Evolutionary conservation across 805 yeast genomes (phyloP).

Genomic region (Candida suzukii): DNA sequence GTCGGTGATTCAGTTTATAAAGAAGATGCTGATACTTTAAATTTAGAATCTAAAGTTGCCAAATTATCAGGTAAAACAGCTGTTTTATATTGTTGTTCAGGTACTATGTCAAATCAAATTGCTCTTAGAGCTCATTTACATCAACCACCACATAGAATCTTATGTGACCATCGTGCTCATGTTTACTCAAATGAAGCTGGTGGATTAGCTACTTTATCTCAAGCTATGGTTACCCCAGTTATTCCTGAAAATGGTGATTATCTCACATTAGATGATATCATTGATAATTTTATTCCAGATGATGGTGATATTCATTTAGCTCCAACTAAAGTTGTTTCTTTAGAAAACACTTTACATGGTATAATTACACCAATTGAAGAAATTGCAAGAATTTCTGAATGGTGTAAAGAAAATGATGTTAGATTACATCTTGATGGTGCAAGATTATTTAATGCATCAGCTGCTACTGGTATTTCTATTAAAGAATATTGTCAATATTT

Average conservation of each 20-base stretch:
- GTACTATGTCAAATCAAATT: constrained; percentile 83
- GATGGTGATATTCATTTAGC: constrained; percentile 83
- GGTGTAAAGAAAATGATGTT: constrained; percentile 54
- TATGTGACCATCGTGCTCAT: constrained; percentile 81
- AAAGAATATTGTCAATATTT: constrained; percentile 67
- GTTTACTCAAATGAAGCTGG: constrained; percentile 82
- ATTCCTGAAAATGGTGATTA: constrained; percentile 66
- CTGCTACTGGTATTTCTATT: constrained; percentile 59
- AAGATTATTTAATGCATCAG: constrained; percentile 79
- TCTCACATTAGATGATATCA: constrained; percentile 71
- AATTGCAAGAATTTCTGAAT: constrained; percentile 56
- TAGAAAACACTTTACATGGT: constrained; percentile 86
- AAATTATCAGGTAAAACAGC: constrained; percentile 69
- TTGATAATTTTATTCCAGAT: constrained; percentile 50
- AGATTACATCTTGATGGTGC: constrained; percentile 87
- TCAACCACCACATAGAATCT: constrained; percentile 75
- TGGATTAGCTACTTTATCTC: constrained; percentile 78
- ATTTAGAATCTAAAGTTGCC: constrained; percentile 59
- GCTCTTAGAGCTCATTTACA: constrained; percentile 64
- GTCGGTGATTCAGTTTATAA: constrained; percentile 81
- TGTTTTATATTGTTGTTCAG: constrained; percentile 75
- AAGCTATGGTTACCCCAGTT: constrained; percentile 84
- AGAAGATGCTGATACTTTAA: constrained; percentile 66
- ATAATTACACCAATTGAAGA: constrained; percentile 72
- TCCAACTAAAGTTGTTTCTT: constrained; percentile 73